phyloP scores from a whole-genome alignment of 441 rosid genomes.

The Mallotus japonicus region DNA sequence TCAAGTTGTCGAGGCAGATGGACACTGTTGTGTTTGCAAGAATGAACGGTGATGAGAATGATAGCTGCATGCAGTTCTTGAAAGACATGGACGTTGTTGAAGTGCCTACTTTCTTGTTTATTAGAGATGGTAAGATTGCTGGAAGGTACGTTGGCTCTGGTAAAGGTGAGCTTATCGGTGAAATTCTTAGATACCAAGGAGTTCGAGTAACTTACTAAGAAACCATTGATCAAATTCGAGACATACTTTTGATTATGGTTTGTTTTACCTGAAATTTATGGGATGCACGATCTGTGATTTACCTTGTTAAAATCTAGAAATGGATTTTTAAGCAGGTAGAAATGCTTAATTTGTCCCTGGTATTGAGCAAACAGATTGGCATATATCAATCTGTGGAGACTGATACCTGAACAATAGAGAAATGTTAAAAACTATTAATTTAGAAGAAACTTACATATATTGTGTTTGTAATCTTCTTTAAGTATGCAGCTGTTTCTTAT shows the following conservation, averaged over 20 bases:
- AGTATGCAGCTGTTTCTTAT: too few relatives aligned
- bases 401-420: too few relatives aligned
- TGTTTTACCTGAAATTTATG: too few relatives aligned
- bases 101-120: slow-evolving; percentile 85
- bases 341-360: too few relatives aligned
- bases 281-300: too few relatives aligned
- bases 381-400: too few relatives aligned
- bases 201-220: slow-evolving; percentile 75
- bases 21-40: slow-evolving; percentile 72
- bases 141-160: slow-evolving; percentile 93
- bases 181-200: slow-evolving; percentile 85
- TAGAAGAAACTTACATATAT: too few relatives aligned
- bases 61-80: slow-evolving; percentile 81
- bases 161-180: slow-evolving; percentile 93
- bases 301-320: too few relatives aligned
- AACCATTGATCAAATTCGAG: not conserved
- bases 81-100: slow-evolving; percentile 79
- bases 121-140: slow-evolving; percentile 61
- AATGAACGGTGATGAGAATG: slow-evolving; percentile 93
- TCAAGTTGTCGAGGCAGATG: slow-evolving; percentile 80
- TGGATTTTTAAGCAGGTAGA: too few relatives aligned
- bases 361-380: too few relatives aligned
- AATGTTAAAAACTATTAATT: too few relatives aligned
- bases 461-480: too few relatives aligned
- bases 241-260: not conserved